Percentiles rank a stretch among this genome's conserved stretches.
phyloP scores from a whole-genome alignment of 78 protist genomes.

The Cavenderia fasciculata region DNA sequence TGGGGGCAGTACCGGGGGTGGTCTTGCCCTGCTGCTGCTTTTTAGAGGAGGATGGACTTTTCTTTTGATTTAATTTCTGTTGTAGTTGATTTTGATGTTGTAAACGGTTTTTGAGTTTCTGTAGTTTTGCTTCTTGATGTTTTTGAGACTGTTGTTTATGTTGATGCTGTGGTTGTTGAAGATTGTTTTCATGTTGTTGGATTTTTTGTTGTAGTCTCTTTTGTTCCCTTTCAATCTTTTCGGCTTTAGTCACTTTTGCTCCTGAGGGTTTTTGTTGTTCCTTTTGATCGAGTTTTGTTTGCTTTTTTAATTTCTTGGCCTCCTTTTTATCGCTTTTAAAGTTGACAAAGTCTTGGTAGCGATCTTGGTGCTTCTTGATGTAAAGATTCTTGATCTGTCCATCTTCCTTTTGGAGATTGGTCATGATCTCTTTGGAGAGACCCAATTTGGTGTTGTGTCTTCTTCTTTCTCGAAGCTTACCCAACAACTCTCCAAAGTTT shows the following conservation, averaged over 20 bases:
- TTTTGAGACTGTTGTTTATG: not conserved
- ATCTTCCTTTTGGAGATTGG: too few species aligned
- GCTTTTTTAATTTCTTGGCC: too few species aligned
- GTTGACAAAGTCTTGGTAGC: too few species aligned
- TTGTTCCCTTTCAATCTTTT: not conserved
- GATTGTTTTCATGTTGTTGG: not conserved
- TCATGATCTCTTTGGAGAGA: too few species aligned
- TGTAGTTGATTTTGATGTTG: constrained; percentile 16
- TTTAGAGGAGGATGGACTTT: not conserved
- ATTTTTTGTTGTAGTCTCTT: not conserved
- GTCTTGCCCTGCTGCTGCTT: not conserved
- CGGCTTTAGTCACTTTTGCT: not conserved
- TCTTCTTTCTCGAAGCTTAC: too few species aligned
- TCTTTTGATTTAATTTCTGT: constrained; percentile 5
- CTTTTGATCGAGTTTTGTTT: too few species aligned
- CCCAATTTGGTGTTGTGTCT: too few species aligned
- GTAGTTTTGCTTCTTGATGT: not conserved
- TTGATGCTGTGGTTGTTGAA: constrained; percentile 7
- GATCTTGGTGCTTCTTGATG: too few species aligned
- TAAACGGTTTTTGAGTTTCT: not conserved
- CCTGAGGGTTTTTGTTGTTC: too few species aligned
- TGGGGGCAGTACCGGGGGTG: not conserved
- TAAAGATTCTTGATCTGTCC: too few species aligned
- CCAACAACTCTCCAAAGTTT: too few species aligned
- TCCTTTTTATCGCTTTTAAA: too few species aligned